A percentile compares a stretch with the other conserved stretches of the same genome.
phyloP scores from a whole-genome alignment of 306 rosid species.

The Cicer bijugum region DNA sequence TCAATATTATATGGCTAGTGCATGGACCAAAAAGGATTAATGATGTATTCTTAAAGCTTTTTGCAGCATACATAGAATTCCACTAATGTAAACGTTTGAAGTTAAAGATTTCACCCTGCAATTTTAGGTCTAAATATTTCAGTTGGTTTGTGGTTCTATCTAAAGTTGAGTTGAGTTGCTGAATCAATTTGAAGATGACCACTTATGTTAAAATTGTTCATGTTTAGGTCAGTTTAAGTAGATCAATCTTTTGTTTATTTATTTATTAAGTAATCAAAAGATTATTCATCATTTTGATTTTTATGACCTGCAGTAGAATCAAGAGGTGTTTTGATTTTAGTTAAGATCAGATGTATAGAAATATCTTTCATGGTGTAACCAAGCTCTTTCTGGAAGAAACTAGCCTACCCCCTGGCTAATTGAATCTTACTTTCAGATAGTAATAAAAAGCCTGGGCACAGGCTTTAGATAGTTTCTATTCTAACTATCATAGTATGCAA shows the following conservation, averaged over 20 bases:
- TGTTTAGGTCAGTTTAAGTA: background rate
- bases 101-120: no score
- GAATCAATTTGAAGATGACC: no score
- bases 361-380: conserved; percentile 75
- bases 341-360: conserved; percentile 52
- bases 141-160: no score
- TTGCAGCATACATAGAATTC: no score
- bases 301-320: conserved; percentile 42
- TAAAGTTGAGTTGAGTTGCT: no score
- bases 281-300: background rate
- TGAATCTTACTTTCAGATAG: conserved; percentile 79
- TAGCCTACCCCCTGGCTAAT: conserved; percentile 62
- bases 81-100: no score
- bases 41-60: no score
- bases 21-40: no score
- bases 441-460: conserved; percentile 39
- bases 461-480: background rate
- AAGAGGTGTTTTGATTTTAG: conserved; percentile 83
- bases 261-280: background rate
- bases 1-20: no score
- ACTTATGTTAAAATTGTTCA: no score
- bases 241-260: background rate
- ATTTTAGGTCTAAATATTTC: no score
- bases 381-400: conserved; percentile 49
- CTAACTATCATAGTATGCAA: background rate